These are phyloP conservation scores for Eleusine indica DNA, from an alignment of 176 grass and related monocot species.

Conservation along the genomic window DNA sequence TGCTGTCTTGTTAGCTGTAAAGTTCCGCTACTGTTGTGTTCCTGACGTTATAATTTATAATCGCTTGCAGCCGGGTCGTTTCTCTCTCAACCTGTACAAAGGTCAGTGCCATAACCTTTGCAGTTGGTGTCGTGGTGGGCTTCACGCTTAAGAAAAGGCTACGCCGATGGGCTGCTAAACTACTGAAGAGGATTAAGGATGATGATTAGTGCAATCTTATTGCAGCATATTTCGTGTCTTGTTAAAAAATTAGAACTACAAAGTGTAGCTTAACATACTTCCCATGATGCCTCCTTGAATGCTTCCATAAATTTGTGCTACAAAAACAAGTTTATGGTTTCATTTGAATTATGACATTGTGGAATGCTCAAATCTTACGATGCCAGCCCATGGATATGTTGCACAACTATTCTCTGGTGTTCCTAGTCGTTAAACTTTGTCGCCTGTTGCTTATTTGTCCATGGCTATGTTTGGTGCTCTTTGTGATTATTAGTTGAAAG, in stretches of 20 bases:
- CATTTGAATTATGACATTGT: neutral
- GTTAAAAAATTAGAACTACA: neutral
- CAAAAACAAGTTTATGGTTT: neutral
- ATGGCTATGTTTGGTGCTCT: neutral
- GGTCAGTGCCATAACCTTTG: constrained; percentile 62
- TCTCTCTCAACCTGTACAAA: constrained; percentile 71
- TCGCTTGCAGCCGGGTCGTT: constrained; percentile 58
- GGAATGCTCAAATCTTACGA: neutral
- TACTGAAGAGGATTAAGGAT: constrained; percentile 80
- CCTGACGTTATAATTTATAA: neutral
- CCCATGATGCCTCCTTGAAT: neutral
- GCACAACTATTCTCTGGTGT: neutral
- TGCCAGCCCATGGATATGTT: neutral
- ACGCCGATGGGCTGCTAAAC: constrained; percentile 59
- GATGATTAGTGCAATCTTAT: constrained; percentile 36
- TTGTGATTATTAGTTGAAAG: neutral
- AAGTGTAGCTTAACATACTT: neutral
- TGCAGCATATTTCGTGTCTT: neutral
- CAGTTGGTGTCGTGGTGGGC: constrained; percentile 63
- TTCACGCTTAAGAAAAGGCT: constrained; percentile 73
- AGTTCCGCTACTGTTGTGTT: neutral
- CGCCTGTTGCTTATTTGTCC: neutral
- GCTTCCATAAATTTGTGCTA: neutral
- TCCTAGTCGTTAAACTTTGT: neutral
- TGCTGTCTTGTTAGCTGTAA: neutral